Evolutionary conservation across 352 stramenopile species (phyloP).

Genomic region (Phytophthora sp.): DNA sequence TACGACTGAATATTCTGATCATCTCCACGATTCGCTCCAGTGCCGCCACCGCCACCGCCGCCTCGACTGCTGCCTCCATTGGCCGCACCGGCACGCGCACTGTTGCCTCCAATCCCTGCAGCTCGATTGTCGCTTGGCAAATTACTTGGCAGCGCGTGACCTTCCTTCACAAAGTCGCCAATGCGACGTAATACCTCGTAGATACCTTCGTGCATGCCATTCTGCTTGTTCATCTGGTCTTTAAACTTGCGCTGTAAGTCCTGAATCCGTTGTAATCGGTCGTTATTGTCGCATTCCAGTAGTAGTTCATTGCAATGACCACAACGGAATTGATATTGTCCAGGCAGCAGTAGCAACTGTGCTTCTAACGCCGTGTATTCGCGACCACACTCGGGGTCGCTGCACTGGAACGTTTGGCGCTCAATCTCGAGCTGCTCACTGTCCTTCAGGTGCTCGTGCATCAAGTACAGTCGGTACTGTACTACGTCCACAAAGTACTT

Average conservation of each 20-base stretch:
- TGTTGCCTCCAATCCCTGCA: slow-evolving; percentile 77
- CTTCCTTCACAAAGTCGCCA: slow-evolving; percentile 81
- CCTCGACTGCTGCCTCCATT: slow-evolving; percentile 49
- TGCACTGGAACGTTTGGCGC: slow-evolving; percentile 87
- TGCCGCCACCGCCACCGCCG: slow-evolving; percentile 45
- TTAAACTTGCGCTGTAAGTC: slow-evolving; percentile 87
- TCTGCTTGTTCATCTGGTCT: slow-evolving; percentile 90
- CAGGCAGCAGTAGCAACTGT: slow-evolving; percentile 81
- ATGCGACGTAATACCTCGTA: slow-evolving; percentile 87
- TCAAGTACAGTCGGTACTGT: slow-evolving; percentile 88
- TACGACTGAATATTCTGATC: slow-evolving; percentile 84
- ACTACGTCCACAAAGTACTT: slow-evolving; percentile 93
- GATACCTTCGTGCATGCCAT: slow-evolving; percentile 82
- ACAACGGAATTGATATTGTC: slow-evolving; percentile 85
- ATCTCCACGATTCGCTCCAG: slow-evolving; percentile 39
- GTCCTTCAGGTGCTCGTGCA: slow-evolving; percentile 88
- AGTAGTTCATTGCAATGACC: slow-evolving; percentile 87
- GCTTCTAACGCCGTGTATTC: slow-evolving; percentile 89
- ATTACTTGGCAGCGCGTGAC: slow-evolving; percentile 76
- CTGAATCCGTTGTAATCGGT: slow-evolving; percentile 76
- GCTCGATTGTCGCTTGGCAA: slow-evolving; percentile 87
- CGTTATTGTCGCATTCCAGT: slow-evolving; percentile 90
- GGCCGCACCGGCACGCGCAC: slow-evolving; percentile 42
- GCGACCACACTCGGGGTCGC: slow-evolving; percentile 81
- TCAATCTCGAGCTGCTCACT: slow-evolving; percentile 89